phyloP scores from a whole-genome alignment of 2,329 filamentous ascomycete species.

The Colletotrichum sublineola region DNA sequence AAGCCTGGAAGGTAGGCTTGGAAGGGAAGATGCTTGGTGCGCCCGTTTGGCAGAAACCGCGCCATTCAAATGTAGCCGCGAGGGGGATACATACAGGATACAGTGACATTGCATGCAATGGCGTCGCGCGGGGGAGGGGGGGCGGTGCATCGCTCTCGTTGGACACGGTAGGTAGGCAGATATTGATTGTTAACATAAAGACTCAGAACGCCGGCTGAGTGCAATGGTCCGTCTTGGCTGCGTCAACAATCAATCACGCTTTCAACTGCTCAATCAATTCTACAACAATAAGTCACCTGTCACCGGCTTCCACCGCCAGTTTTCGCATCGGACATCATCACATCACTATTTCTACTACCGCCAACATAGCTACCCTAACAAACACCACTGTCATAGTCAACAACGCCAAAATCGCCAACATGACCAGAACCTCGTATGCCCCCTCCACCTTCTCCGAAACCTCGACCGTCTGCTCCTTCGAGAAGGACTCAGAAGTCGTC shows the following conservation, averaged over 20 bases:
- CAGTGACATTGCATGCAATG: conserved; percentile 29
- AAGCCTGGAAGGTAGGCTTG: not conserved
- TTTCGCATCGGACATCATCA: not conserved
- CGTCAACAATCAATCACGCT: conserved; percentile 31
- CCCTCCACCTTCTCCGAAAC: conserved; percentile 33
- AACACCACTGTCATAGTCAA: not conserved
- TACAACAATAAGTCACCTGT: too few relatives aligned
- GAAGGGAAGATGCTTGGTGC: conserved; percentile 27
- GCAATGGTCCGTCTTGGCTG: conserved; percentile 13
- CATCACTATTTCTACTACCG: not conserved
- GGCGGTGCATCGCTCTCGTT: conserved; percentile 33
- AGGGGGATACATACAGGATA: conserved; percentile 9
- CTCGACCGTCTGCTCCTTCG: conserved; percentile 38
- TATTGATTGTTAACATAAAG: conserved; percentile 22
- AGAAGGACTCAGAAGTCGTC: conserved; percentile 21
- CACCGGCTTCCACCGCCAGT: not conserved
- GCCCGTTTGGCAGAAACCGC: conserved; percentile 28
- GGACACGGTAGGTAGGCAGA: not conserved
- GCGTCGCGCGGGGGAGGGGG: not conserved
- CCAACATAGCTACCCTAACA: not conserved
- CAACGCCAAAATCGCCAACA: conserved; percentile 8
- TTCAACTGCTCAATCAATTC: conserved; percentile 3
- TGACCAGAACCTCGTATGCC: conserved; percentile 27
- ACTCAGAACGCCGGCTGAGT: not conserved
- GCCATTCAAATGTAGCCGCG: not conserved